Conservation (phyloP, 768 basidiomycete genomes). For the Xanthoconium stramineum region DNA sequence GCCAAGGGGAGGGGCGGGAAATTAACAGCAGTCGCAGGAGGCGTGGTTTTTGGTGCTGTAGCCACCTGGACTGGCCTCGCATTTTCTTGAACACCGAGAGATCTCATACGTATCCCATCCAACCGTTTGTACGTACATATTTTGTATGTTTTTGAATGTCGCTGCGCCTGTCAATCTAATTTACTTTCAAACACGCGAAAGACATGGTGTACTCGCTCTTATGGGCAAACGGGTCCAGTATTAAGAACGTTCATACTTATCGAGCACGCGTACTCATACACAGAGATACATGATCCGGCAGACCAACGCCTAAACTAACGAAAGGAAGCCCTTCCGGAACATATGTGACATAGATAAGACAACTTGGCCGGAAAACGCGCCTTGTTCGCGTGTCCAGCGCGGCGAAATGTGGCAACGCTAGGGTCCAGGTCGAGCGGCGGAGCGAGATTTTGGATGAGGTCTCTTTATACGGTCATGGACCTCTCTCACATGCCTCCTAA, state of each 20-base stretch:
- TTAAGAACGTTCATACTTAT: background rate
- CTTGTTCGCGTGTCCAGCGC: constrained; percentile 4
- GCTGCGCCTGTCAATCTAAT: background rate
- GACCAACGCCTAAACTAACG: background rate
- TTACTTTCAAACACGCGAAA: background rate
- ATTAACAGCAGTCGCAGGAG: constrained; percentile 50
- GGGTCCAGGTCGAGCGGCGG: background rate
- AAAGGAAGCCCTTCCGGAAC: background rate
- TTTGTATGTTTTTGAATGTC: background rate
- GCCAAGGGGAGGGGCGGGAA: constrained; percentile 19
- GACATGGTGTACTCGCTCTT: background rate
- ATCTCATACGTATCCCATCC: background rate
- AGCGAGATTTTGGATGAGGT: background rate
- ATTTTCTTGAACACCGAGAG: constrained; percentile 34
- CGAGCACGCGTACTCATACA: background rate
- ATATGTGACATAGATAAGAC: background rate
- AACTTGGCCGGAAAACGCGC: background rate
- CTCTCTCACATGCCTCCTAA: constrained; percentile 18
- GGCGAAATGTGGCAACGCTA: background rate
- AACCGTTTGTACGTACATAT: background rate
- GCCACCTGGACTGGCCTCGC: constrained; percentile 60
- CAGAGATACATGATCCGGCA: background rate
- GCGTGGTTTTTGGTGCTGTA: constrained; percentile 59
- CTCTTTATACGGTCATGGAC: constrained; percentile 20
- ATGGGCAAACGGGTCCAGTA: background rate